phyloP scores from a whole-genome alignment of 1,284 basidiomycete species.

The Pascua guehoae region DNA sequence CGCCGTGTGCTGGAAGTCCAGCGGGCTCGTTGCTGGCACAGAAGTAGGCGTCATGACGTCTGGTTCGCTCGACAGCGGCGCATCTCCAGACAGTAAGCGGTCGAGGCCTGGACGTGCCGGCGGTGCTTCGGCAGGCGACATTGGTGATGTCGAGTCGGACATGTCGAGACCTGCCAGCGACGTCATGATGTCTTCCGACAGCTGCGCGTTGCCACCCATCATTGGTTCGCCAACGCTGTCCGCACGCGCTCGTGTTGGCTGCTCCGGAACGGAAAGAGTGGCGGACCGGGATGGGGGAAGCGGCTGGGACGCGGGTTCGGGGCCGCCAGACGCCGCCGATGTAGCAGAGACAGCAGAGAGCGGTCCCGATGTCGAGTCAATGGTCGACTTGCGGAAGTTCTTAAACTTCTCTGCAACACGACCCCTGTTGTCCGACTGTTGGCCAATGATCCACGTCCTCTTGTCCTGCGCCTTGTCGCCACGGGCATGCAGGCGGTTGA shows the following conservation, averaged over 20 bases:
- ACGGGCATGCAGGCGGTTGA: conserved; percentile 80
- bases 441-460: conserved; percentile 91
- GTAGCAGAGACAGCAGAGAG: no score
- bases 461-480: conserved; percentile 88
- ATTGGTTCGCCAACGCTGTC: conserved; percentile 22
- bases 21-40: conserved; percentile 4
- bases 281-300: conserved; percentile 3
- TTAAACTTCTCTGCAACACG: conserved; percentile 59
- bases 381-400: conserved; percentile 44
- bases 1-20: conserved; percentile 26
- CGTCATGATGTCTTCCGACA: conserved; percentile 61
- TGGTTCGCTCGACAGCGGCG: conserved; percentile 9
- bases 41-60: conserved; percentile 2
- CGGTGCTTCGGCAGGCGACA: conserved; percentile 1
- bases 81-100: conserved; percentile 5
- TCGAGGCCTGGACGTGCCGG: conserved; percentile 1
- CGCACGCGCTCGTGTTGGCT: background rate
- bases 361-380: conserved; percentile 45
- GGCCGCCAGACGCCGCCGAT: background rate
- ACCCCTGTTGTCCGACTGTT: conserved; percentile 83
- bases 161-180: conserved; percentile 80
- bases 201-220: conserved; percentile 40
- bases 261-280: background rate
- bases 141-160: conserved; percentile 38
- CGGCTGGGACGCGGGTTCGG: conserved; percentile 2